A percentile compares a stretch with the other conserved stretches of the same genome.
Evolutionary conservation across 306 rosid genomes (phyloP).

Genomic region (Lithocarpus polystachyus): DNA sequence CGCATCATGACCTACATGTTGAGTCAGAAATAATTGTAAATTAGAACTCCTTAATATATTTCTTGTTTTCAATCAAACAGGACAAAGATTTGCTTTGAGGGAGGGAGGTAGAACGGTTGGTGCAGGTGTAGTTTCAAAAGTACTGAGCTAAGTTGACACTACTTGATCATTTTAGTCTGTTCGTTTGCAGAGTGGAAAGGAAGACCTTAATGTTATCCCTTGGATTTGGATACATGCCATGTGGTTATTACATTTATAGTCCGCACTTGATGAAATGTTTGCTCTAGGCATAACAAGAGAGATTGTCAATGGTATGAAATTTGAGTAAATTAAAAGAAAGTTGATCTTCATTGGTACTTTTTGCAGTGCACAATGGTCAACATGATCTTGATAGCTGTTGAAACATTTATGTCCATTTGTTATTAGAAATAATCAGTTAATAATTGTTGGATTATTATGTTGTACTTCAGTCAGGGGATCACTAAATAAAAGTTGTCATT

Average conservation of each 20-base stretch:
- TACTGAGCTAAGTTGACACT: constrained; percentile 43
- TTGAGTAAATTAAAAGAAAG: constrained; percentile 33
- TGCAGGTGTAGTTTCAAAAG: constrained; percentile 98
- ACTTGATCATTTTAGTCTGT: constrained; percentile 18
- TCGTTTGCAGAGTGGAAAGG: constrained; percentile 24
- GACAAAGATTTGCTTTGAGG: constrained; percentile 98
- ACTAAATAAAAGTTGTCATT: neutral
- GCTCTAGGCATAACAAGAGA: constrained; percentile 11
- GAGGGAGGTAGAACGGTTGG: constrained; percentile 99
- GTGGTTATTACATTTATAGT: constrained; percentile 33
- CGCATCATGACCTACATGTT: too few species aligned
- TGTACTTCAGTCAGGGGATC: constrained; percentile 1
- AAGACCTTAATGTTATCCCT: constrained; percentile 19
- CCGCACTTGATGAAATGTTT: constrained; percentile 13
- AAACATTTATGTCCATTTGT: constrained; percentile 16
- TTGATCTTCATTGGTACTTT: constrained; percentile 33
- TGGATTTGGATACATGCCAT: constrained; percentile 29
- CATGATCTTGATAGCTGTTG: constrained; percentile 21
- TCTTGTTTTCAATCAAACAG: constrained; percentile 40
- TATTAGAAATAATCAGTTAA: constrained; percentile 44
- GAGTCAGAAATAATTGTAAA: neutral
- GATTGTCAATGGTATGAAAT: constrained; percentile 27
- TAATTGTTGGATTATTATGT: constrained; percentile 17
- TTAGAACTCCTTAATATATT: neutral
- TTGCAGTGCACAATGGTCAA: constrained; percentile 42